phyloP scores from a whole-genome alignment of 2,329 filamentous ascomycete species.

The Ustilaginoidea virens region DNA sequence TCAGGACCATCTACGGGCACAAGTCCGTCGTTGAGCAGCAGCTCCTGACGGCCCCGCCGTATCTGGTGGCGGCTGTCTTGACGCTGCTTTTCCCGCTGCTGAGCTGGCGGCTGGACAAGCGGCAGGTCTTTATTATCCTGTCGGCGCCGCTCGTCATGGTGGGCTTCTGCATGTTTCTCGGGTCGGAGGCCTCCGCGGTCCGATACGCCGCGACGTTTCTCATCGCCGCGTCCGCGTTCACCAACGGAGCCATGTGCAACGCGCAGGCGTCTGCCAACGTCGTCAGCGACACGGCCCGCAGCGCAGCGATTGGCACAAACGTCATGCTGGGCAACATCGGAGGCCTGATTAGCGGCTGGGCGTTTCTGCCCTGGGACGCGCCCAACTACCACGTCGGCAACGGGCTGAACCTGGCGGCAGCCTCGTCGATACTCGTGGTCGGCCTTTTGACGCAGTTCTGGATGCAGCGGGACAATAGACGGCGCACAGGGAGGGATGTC shows the following conservation, averaged over 20 bases:
- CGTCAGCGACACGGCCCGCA: conserved; percentile 53
- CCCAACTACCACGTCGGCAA: conserved; percentile 58
- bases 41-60: conserved; percentile 55
- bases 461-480: conserved; percentile 46
- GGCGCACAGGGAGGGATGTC: conserved; percentile 12
- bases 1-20: conserved; percentile 48
- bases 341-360: conserved; percentile 50
- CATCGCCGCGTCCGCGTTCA: conserved; percentile 47
- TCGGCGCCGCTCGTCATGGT: conserved; percentile 48
- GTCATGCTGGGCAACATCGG: conserved; percentile 63
- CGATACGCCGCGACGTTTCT: conserved; percentile 59
- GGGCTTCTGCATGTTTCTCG: conserved; percentile 58
- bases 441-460: conserved; percentile 34
- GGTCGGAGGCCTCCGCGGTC: conserved; percentile 30
- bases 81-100: conserved; percentile 44
- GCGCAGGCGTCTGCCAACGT: conserved; percentile 57
- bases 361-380: conserved; percentile 44
- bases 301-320: conserved; percentile 48
- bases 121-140: conserved; percentile 44
- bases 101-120: conserved; percentile 43
- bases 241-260: conserved; percentile 48
- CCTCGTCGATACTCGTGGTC: conserved; percentile 32
- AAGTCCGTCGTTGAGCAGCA: conserved; percentile 44
- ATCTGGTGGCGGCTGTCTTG: conserved; percentile 53
- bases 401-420: conserved; percentile 50